Percentiles rank a stretch among this genome's conserved stretches.
These are phyloP conservation scores for Stygiomarasmius scandens DNA, from an alignment of 1,284 basidiomycete genomes.

Conservation along the genomic window DNA sequence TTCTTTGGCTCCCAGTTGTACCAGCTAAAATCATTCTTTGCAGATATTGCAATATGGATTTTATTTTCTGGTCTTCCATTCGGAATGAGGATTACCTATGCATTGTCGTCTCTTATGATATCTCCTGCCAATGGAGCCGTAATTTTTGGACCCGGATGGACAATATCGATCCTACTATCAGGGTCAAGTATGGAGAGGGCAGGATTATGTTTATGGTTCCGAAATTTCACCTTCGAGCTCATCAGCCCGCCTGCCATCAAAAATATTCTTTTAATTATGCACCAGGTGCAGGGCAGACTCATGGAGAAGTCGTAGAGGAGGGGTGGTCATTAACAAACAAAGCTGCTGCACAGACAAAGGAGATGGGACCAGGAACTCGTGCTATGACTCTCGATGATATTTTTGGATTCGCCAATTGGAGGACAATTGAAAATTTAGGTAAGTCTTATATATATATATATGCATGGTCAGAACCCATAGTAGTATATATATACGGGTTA, in stretches of 20 bases:
- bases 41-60: conserved; percentile 6
- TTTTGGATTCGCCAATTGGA: no score
- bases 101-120: conserved; percentile 1
- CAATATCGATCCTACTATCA: background rate
- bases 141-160: conserved; percentile 1
- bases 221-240: conserved; percentile 20
- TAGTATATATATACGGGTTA: conserved; percentile 18
- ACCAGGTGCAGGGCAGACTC: conserved; percentile 14
- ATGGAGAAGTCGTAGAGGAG: conserved; percentile 13
- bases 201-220: conserved; percentile 8
- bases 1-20: no score
- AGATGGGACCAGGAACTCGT: no score
- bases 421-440: no score
- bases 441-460: conserved; percentile 4
- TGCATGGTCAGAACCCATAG: conserved; percentile 6
- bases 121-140: conserved; percentile 2
- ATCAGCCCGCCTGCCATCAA: conserved; percentile 11
- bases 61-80: background rate
- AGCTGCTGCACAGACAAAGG: conserved; percentile 2
- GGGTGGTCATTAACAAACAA: conserved; percentile 14
- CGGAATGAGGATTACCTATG: background rate
- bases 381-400: no score
- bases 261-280: conserved; percentile 16
- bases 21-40: background rate
- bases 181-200: background rate